Evolutionary conservation across 495 filamentous ascomycete species (phyloP).

Genomic region (Delitschia confertaspora): DNA sequence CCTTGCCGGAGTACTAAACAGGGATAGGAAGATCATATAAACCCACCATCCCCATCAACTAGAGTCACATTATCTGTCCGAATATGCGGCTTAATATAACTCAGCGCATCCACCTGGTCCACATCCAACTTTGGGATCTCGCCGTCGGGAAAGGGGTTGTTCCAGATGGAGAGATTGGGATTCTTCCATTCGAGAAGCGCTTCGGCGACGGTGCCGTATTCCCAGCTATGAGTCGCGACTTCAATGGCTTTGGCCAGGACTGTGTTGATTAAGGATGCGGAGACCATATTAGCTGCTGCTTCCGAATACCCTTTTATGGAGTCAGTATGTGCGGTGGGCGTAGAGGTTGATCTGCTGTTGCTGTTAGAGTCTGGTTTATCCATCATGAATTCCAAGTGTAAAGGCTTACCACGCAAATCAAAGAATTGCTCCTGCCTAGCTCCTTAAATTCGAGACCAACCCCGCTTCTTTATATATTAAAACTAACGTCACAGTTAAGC

Average conservation of each 20-base stretch:
- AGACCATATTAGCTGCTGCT: too few relatives aligned
- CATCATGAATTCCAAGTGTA: too few relatives aligned
- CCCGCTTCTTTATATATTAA: too few relatives aligned
- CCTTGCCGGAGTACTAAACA: slow-evolving; percentile 13
- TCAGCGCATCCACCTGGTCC: slow-evolving; percentile 29
- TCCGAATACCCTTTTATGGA: too few relatives aligned
- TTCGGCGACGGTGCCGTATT: slow-evolving; percentile 42
- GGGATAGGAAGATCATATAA: too few relatives aligned
- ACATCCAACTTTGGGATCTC: slow-evolving; percentile 34
- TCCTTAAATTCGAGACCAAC: too few relatives aligned
- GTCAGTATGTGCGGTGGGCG: too few relatives aligned
- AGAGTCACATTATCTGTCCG: slow-evolving; percentile 8
- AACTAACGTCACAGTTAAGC: too few relatives aligned
- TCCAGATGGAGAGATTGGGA: slow-evolving; percentile 38
- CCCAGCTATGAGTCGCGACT: slow-evolving; percentile 36
- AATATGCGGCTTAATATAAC: slow-evolving; percentile 31
- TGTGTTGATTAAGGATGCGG: slow-evolving; percentile 3
- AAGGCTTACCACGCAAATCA: too few relatives aligned
- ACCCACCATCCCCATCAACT: slow-evolving; percentile 12
- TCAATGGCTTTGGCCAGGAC: slow-evolving; percentile 16
- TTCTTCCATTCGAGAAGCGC: slow-evolving; percentile 43
- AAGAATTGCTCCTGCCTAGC: too few relatives aligned
- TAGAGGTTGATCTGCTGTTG: too few relatives aligned
- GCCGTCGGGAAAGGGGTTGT: slow-evolving; percentile 37
- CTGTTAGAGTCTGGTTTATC: too few relatives aligned